A percentile compares a stretch with the other conserved stretches of the same genome.
Evolutionary conservation across 2,329 filamentous ascomycete genomes (phyloP).

Genomic region (Periconia macrospinosa): DNA sequence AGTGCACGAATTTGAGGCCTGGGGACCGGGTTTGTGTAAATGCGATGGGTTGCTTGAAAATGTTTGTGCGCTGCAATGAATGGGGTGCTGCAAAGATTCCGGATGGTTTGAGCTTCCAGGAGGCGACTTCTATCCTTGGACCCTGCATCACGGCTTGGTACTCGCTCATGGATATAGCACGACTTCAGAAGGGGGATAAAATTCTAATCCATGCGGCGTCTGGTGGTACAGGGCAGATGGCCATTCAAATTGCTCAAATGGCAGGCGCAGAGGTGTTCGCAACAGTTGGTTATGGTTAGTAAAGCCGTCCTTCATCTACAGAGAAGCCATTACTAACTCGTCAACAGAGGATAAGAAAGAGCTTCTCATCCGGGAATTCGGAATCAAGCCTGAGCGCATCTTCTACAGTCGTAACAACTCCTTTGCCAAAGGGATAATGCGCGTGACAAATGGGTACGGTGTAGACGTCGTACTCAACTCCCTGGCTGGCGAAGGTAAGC

Average conservation of each 20-base stretch:
- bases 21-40: background rate
- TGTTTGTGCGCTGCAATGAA: background rate
- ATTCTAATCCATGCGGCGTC: conserved; percentile 26
- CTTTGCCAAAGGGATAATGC: conserved; percentile 23
- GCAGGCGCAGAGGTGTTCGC: conserved; percentile 18
- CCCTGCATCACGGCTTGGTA: background rate
- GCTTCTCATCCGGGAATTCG: no score
- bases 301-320: no score
- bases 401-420: conserved; percentile 22
- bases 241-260: conserved; percentile 8
- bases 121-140: background rate
- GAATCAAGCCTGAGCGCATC: conserved; percentile 24
- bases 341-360: no score
- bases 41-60: background rate
- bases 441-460: conserved; percentile 24
- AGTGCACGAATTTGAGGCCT: background rate
- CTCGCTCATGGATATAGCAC: background rate
- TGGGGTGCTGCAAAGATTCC: background rate
- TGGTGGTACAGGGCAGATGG: conserved; percentile 9
- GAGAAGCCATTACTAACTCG: no score
- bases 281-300: no score
- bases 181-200: conserved; percentile 21
- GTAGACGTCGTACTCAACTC: conserved; percentile 36
- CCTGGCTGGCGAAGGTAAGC: conserved; percentile 18
- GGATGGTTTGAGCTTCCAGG: background rate